Percentiles rank a stretch among this genome's conserved stretches.
These are phyloP conservation scores for Cyclotella choctawhatcheeana DNA, from an alignment of 108 stramenopile genomes.

Conservation along the genomic window DNA sequence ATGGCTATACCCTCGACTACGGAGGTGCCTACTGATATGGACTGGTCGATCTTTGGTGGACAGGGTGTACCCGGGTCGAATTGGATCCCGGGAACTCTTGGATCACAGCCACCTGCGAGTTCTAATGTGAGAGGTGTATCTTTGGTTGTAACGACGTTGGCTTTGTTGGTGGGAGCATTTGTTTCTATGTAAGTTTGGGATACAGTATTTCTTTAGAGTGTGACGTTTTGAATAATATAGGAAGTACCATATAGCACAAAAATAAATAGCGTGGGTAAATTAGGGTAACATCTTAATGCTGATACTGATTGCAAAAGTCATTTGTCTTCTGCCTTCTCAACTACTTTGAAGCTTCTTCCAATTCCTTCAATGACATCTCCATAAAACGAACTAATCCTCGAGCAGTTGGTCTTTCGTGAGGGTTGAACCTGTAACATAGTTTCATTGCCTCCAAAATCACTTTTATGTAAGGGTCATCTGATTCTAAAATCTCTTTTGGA, in stretches of 20 bases:
- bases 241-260: too few species aligned
- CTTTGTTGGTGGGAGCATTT: not conserved
- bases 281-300: not conserved
- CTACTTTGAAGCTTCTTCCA: conserved; percentile 4
- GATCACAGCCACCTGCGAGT: not conserved
- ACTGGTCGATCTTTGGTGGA: conserved; percentile 34
- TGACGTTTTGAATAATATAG: too few species aligned
- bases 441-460: conserved; percentile 41
- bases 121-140: not conserved
- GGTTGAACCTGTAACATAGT: conserved; percentile 43
- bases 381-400: conserved; percentile 30
- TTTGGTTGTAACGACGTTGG: not conserved
- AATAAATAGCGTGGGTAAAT: too few species aligned
- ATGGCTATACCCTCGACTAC: conserved; percentile 23
- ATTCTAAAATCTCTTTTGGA: conserved; percentile 27
- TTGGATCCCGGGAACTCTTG: conserved; percentile 13
- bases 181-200: not conserved
- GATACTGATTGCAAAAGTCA: conserved; percentile 11
- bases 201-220: too few species aligned
- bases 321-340: too few species aligned
- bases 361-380: not conserved
- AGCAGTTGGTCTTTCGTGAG: conserved; percentile 43
- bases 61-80: conserved; percentile 11
- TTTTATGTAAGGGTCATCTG: conserved; percentile 37
- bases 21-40: conserved; percentile 30